Conservation (phyloP, 371 early-diverging fungal genomes). For the Mucor racemosus region DNA sequence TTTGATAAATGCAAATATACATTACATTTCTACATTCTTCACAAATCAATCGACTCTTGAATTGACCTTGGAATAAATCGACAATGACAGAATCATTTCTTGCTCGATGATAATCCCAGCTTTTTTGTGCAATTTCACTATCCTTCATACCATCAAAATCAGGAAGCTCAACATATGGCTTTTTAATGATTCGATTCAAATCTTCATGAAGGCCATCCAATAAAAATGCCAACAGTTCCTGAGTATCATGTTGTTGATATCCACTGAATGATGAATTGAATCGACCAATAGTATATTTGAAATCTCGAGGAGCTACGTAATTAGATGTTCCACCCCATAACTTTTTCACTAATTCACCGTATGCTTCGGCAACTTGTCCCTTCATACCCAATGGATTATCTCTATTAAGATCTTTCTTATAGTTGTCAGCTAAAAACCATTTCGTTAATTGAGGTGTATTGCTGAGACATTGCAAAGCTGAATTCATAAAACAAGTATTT, state of each 20-base stretch:
- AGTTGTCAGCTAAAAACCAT: slow-evolving; percentile 59
- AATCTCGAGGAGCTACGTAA: slow-evolving; percentile 66
- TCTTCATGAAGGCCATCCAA: slow-evolving; percentile 77
- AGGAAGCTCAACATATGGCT: slow-evolving; percentile 77
- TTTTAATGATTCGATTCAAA: slow-evolving; percentile 68
- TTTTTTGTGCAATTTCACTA: slow-evolving; percentile 57
- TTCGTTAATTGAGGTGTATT: slow-evolving; percentile 68
- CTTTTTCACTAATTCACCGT: slow-evolving; percentile 61
- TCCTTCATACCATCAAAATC: slow-evolving; percentile 74
- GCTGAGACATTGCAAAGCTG: slow-evolving; percentile 80
- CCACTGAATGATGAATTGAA: slow-evolving; percentile 72
- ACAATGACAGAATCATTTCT: slow-evolving; percentile 77
- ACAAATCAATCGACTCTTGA: slow-evolving; percentile 78
- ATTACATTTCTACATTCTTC: slow-evolving; percentile 60
- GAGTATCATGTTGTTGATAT: slow-evolving; percentile 78
- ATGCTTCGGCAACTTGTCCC: slow-evolving; percentile 68
- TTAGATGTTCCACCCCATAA: slow-evolving; percentile 60
- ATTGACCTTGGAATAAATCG: slow-evolving; percentile 85
- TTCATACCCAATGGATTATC: slow-evolving; percentile 66
- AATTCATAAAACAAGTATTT: slow-evolving; percentile 92
- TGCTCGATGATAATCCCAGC: slow-evolving; percentile 67
- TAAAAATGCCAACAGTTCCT: slow-evolving; percentile 67
- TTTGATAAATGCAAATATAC: background rate
- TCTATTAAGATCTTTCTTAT: slow-evolving; percentile 52
- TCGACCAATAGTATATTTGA: slow-evolving; percentile 70